Evolutionary conservation across 2,329 filamentous ascomycete genomes (phyloP), one percentile per base, ranked within the genome.

Genomic region (Endocalyx cinctus): DNA sequence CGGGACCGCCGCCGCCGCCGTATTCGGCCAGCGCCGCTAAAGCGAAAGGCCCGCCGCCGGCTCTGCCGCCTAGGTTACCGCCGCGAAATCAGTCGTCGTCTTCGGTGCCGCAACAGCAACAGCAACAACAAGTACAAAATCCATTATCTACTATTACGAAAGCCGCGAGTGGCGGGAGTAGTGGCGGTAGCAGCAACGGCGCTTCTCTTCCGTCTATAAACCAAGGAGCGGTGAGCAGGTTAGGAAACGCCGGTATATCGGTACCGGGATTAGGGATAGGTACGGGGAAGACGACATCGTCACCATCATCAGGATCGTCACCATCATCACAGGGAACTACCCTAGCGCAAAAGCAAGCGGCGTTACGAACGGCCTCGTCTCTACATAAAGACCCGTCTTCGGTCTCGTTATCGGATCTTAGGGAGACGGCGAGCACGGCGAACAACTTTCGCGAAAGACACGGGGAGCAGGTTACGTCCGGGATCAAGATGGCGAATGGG

Each of bases 211-310:
- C 55, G 12, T 52, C 60, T 19, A 43, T 74, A 20, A 75, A 76
- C 47, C 64, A 70, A 48, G 74, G 69, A 5, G 81, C 87, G 5
- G 56, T 82, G 35, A 70, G 64, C 37, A 73, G 86, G 26, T 69
- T 96, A 7, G 77, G 80, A 10, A 73, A 78, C 23, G 81, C 85
- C 1, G 88, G 88, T 1, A 70, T 95, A 5, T 84, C 81, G 0
- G 86, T 95, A 0, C 82, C 87, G 1, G 83, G 74, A 0, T 66
- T 95, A 4, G 84, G 84, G 5, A 94, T 94, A 40, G 80, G 51
- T 10, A 40, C 37, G 10, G 27, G 78, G 50, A 46, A 52, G 30
- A 54, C 37, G 47, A 31, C 41, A 46, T 42, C 30, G 29, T 49
- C 43, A 20, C 42, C 43, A 27, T 46, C 35, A 22, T 43, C 38